phyloP scores from a whole-genome alignment of 768 basidiomycete genomes.

The Lactarius pseudohatsudake region DNA sequence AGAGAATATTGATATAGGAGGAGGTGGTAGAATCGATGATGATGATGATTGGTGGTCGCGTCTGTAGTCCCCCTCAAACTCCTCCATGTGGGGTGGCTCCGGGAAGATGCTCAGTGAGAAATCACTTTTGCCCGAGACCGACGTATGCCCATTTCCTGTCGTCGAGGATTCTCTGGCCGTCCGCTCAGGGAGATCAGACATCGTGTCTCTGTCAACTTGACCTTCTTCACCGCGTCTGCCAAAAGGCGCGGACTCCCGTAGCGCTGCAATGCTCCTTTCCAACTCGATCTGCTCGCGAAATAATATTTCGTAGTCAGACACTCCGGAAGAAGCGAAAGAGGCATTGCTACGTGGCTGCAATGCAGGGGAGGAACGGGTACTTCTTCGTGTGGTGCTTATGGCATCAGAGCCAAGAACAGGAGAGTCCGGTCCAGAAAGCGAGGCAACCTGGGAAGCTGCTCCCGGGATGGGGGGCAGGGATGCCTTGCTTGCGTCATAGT shows the following conservation, averaged over 20 bases:
- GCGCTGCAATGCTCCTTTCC: slow-evolving; percentile 60
- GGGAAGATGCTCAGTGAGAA: slow-evolving; percentile 75
- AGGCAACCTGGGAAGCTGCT: background rate
- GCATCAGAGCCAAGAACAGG: slow-evolving; percentile 12
- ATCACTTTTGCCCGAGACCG: slow-evolving; percentile 41
- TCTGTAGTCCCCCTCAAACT: slow-evolving; percentile 2
- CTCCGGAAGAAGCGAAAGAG: slow-evolving; percentile 29
- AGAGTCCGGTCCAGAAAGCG: slow-evolving; percentile 6
- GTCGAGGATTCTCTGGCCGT: slow-evolving; percentile 19
- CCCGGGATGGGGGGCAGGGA: background rate
- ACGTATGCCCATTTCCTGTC: slow-evolving; percentile 18
- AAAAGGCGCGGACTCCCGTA: slow-evolving; percentile 43
- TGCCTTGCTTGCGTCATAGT: background rate
- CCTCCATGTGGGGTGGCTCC: slow-evolving; percentile 47
- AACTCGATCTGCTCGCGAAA: slow-evolving; percentile 62
- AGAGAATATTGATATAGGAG: slow-evolving; percentile 33
- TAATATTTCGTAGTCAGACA: slow-evolving; percentile 41
- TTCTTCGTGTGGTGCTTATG: background rate
- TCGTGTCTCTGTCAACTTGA: background rate
- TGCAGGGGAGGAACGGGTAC: background rate
- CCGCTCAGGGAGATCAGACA: background rate
- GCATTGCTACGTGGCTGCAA: background rate
- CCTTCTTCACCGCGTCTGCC: background rate
- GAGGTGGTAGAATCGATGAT: slow-evolving; percentile 22
- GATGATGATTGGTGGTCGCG: background rate